Conservation (phyloP, 805 yeast species). For the Ogataea thermomethanolica region DNA sequence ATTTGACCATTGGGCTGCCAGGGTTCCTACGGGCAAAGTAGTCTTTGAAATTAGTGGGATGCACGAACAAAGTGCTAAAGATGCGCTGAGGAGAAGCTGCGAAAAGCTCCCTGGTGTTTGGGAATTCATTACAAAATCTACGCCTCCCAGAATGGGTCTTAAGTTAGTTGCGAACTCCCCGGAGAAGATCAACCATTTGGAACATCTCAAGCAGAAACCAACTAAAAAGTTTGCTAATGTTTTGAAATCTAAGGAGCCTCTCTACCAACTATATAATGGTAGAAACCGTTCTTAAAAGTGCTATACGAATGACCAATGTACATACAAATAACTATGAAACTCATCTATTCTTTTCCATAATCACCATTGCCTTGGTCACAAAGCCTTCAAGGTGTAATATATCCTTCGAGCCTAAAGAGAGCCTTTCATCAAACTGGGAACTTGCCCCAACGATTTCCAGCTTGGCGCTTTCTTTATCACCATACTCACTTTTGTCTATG, state of each 20-base stretch:
- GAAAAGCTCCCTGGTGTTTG: conserved; percentile 89
- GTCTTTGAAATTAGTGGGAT: conserved; percentile 74
- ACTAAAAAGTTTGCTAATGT: conserved; percentile 59
- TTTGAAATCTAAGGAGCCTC: conserved; percentile 47
- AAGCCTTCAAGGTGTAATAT: conserved; percentile 96
- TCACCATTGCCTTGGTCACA: conserved; percentile 82
- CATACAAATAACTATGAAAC: neutral
- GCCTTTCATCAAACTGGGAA: conserved; percentile 76
- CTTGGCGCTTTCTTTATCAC: conserved; percentile 30
- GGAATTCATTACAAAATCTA: conserved; percentile 69
- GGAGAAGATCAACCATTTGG: conserved; percentile 49
- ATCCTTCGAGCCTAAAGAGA: conserved; percentile 81
- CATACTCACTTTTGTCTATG: conserved; percentile 20
- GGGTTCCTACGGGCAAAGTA: conserved; percentile 94
- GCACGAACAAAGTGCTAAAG: conserved; percentile 87
- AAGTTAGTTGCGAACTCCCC: conserved; percentile 46
- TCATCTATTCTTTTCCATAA: conserved; percentile 42
- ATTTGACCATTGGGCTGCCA: conserved; percentile 94
- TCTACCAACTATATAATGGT: conserved; percentile 42
- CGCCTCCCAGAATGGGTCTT: conserved; percentile 71
- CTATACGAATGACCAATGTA: neutral
- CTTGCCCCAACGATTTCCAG: conserved; percentile 54
- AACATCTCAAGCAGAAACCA: conserved; percentile 55
- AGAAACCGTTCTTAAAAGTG: conserved; percentile 17
- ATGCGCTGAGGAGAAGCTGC: conserved; percentile 85